Evolutionary conservation across 2,329 filamentous ascomycete genomes (phyloP).

Genomic region (Cercospora sojina): DNA sequence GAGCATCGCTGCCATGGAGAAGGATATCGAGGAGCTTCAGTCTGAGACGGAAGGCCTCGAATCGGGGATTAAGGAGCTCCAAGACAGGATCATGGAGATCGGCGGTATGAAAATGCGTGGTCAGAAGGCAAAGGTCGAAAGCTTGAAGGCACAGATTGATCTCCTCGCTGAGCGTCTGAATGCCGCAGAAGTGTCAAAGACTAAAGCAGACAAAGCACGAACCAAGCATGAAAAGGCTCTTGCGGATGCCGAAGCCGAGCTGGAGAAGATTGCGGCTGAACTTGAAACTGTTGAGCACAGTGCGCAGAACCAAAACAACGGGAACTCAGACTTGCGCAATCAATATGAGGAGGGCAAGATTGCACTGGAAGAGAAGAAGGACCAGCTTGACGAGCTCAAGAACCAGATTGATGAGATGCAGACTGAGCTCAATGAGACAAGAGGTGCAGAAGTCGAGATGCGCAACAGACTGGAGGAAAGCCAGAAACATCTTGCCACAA

Average conservation of each 20-base stretch:
- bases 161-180: conserved; percentile 79
- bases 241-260: conserved; percentile 74
- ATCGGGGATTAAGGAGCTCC: conserved; percentile 85
- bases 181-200: conserved; percentile 79
- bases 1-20: conserved; percentile 71
- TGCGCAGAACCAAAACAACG: conserved; percentile 71
- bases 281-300: conserved; percentile 76
- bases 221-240: conserved; percentile 82
- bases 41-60: conserved; percentile 87
- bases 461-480: conserved; percentile 96
- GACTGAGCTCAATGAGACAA: conserved; percentile 80
- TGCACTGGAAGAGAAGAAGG: conserved; percentile 73
- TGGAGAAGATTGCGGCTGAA: conserved; percentile 69
- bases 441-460: conserved; percentile 94
- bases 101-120: conserved; percentile 88
- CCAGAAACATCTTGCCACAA: conserved; percentile 82
- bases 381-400: conserved; percentile 77
- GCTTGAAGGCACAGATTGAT: conserved; percentile 80
- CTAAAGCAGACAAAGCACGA: conserved; percentile 91
- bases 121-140: conserved; percentile 88
- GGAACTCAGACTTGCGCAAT: conserved; percentile 69
- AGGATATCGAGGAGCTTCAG: conserved; percentile 76
- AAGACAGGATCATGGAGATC: conserved; percentile 98
- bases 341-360: conserved; percentile 78
- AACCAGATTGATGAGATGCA: conserved; percentile 82